Evolutionary conservation across 2,329 filamentous ascomycete species (phyloP).

Genomic region (Sporothrix mexicana): DNA sequence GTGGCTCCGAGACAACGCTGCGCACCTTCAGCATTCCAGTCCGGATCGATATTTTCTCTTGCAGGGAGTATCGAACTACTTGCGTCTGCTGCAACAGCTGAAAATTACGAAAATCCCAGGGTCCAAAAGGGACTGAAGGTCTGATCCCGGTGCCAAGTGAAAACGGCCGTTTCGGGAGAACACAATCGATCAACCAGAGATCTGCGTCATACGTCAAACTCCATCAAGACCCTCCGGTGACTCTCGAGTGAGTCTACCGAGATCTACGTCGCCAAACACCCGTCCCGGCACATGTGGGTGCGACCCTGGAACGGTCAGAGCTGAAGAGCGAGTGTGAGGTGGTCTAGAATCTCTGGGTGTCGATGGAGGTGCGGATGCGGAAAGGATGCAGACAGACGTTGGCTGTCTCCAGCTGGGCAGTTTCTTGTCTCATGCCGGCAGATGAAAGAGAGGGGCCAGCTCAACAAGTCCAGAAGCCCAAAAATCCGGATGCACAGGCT

Average conservation of each 20-base stretch:
- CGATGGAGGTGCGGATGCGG: background rate
- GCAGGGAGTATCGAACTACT: no score
- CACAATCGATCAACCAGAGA: background rate
- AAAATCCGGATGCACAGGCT: no score
- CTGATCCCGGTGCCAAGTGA: background rate
- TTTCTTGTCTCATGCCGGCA: conserved; percentile 1
- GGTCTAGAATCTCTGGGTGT: background rate
- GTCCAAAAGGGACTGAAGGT: background rate
- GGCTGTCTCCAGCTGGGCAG: background rate
- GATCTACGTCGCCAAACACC: conserved; percentile 1
- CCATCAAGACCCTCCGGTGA: no score
- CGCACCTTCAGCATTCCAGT: conserved; percentile 11
- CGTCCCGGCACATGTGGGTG: background rate
- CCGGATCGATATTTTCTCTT: background rate
- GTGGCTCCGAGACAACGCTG: conserved; percentile 13
- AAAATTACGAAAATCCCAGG: conserved; percentile 14
- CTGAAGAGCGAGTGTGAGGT: no score
- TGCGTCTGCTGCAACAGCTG: background rate
- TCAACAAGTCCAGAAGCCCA: no score
- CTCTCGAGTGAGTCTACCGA: background rate
- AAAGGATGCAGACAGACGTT: background rate
- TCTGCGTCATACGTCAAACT: no score
- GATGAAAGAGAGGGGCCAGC: background rate
- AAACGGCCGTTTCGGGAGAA: conserved; percentile 5
- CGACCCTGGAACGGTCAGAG: conserved; percentile 15